phyloP scores from a whole-genome alignment of 169 alveolate species.

The Theileria equi region DNA sequence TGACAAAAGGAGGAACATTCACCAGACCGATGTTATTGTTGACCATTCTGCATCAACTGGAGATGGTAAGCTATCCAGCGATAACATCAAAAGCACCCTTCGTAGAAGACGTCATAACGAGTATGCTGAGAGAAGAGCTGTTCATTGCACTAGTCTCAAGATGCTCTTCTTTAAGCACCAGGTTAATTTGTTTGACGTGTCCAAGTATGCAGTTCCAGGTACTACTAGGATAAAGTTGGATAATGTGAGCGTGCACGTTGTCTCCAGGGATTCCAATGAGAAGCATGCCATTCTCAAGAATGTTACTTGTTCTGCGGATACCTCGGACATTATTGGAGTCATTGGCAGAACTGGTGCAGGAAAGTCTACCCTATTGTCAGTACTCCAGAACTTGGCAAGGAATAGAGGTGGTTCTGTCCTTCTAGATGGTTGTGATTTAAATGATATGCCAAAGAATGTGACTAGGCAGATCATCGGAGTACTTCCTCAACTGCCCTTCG shows the following conservation, averaged over 20 bases:
- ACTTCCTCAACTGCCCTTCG: conserved; percentile 56
- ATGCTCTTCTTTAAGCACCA: not conserved
- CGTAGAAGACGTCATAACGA: no score
- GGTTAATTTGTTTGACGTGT: not conserved
- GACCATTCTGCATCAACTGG: no score
- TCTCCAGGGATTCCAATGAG: not conserved
- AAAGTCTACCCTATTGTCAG: conserved; percentile 50
- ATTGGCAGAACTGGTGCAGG: conserved; percentile 66
- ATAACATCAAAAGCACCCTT: no score
- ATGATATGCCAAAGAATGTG: conserved; percentile 27
- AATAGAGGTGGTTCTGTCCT: conserved; percentile 38
- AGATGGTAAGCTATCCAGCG: no score
- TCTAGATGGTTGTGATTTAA: conserved; percentile 57
- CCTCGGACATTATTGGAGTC: conserved; percentile 44
- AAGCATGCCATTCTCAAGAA: conserved; percentile 1
- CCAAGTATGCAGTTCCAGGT: not conserved
- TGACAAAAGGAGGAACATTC: not conserved
- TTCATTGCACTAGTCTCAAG: no score
- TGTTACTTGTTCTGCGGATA: conserved; percentile 24
- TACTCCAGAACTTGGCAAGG: conserved; percentile 23
- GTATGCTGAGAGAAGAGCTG: no score
- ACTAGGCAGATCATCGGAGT: conserved; percentile 50
- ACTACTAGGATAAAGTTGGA: conserved; percentile 4
- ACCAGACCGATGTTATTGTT: conserved; percentile 13
- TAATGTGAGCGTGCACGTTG: conserved; percentile 1